Evolutionary conservation across 306 rosid species (phyloP), one percentile per base, ranked within the genome.

Genomic region (Abrus pulchellus): DNA sequence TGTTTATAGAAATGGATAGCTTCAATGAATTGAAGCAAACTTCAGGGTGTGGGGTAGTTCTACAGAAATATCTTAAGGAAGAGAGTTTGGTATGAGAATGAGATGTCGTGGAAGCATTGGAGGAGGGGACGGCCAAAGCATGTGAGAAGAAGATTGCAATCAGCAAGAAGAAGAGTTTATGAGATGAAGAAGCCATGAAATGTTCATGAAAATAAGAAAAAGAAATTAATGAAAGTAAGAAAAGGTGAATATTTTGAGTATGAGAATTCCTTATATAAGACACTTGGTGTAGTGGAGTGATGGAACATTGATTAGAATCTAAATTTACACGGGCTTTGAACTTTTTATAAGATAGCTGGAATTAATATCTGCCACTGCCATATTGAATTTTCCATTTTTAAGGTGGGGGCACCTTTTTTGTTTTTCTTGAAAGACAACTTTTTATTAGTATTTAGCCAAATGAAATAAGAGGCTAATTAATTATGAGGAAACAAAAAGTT

Each of bases 1-100:
- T 91, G 80, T 73, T 90, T 44, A 90, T 86, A 7, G 97, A 89
- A 50, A 93, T 83, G 10, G 97, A 86, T 5, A 93, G 94, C 83
- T 93, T 93, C 61, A 90, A 44, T 20, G 98, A 87, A 12, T 89
- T 74, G 56, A 87, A 91, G 73, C 98, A 93, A 47, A 44, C 48
- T 76, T 88, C 83, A 27, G 97, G 97, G 84, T 91, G 80, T 30
- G 97, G 97, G 3, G 93, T 89, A 44, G 82, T 78, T 65, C 41
- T 82, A 80, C 98, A 93, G 74, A 93, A 68, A 47, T 93, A 88
- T 85, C 63, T 79, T 1, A 91, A 52, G 70, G 94, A 77, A 4
- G 86, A 73, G 54, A 89, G 77, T 10, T 85, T 84, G 45, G 81
- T 27, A 13, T 82, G 66, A 1, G 75, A 59, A 13, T 82, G 66